Conservation (phyloP, 164 flowering plant genomes). For the Cinnamomum micranthum region DNA sequence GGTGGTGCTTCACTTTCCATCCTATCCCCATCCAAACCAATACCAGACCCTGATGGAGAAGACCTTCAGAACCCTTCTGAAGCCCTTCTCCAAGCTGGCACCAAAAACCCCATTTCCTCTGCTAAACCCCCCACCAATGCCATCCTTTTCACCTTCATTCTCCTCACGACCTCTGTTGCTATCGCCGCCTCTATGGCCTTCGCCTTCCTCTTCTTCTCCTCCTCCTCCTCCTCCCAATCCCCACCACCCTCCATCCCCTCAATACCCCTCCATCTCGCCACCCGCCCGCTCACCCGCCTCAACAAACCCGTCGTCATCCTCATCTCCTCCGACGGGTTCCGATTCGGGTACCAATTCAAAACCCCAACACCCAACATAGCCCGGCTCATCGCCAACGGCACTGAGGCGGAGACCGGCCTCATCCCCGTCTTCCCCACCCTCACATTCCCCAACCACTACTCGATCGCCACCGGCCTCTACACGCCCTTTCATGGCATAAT, state of each 20-base stretch:
- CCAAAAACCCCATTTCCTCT: background rate
- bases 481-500: slow-evolving; percentile 82
- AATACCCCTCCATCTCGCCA: background rate
- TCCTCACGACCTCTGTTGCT: slow-evolving; percentile 5
- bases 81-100: background rate
- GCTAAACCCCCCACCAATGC: background rate
- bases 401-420: slow-evolving; percentile 78
- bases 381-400: slow-evolving; percentile 68
- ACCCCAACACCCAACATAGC: slow-evolving; percentile 28
- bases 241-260: background rate
- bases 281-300: slow-evolving; percentile 14
- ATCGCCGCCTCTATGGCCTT: slow-evolving; percentile 5
- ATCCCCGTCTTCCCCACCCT: slow-evolving; percentile 92
- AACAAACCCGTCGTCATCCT: slow-evolving; percentile 20
- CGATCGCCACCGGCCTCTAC: slow-evolving; percentile 86
- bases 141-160: slow-evolving; percentile 6
- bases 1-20: slow-evolving; percentile 14
- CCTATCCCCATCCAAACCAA: slow-evolving; percentile 7
- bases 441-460: slow-evolving; percentile 93
- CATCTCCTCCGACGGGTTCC: slow-evolving; percentile 29
- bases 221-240: background rate
- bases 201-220: slow-evolving; percentile 8
- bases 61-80: slow-evolving; percentile 2
- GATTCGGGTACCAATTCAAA: slow-evolving; percentile 34
- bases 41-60: background rate